Evolutionary conservation across 2,329 filamentous ascomycete genomes (phyloP).

Genomic region (Aspergillus floridensis): DNA sequence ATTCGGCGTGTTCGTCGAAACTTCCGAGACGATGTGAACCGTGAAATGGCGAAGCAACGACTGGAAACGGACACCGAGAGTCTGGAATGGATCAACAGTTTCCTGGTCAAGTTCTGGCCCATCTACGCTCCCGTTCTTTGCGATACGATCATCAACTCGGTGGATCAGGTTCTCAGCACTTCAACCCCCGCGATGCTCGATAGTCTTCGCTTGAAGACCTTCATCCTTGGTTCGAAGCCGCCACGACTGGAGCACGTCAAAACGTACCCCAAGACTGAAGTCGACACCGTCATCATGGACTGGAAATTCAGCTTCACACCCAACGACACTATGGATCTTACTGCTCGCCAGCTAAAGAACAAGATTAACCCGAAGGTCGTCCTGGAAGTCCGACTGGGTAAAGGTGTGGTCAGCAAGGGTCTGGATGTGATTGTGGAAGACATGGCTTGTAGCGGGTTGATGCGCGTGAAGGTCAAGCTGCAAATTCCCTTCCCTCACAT

Average conservation of each 20-base stretch:
- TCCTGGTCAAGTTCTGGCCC: slow-evolving; percentile 98
- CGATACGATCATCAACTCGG: slow-evolving; percentile 85
- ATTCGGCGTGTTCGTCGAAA: slow-evolving; percentile 90
- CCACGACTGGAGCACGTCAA: slow-evolving; percentile 97
- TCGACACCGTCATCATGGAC: slow-evolving; percentile 96
- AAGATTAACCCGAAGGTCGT: slow-evolving; percentile 97
- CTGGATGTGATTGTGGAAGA: slow-evolving; percentile 97
- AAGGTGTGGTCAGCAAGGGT: slow-evolving; percentile 95
- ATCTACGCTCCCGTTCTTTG: slow-evolving; percentile 95
- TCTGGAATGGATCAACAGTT: slow-evolving; percentile 98
- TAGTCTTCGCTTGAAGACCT: slow-evolving; percentile 88
- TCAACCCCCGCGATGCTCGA: slow-evolving; percentile 90
- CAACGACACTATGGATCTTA: slow-evolving; percentile 90
- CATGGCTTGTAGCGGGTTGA: slow-evolving; percentile 91
- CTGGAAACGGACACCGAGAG: slow-evolving; percentile 90
- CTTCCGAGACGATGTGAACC: slow-evolving; percentile 88
- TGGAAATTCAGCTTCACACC: slow-evolving; percentile 99
- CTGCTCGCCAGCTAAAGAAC: slow-evolving; percentile 81
- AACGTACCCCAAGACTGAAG: slow-evolving; percentile 92
- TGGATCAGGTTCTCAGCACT: slow-evolving; percentile 92
- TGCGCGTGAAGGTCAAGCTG: slow-evolving; percentile 96
- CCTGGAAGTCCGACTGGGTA: slow-evolving; percentile 89
- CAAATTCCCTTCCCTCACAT: slow-evolving; percentile 95
- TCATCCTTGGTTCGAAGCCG: slow-evolving; percentile 90
- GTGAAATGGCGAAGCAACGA: slow-evolving; percentile 81